Evolutionary conservation across 129 eudicot species (phyloP).

Genomic region (Flaveria trinervia): DNA sequence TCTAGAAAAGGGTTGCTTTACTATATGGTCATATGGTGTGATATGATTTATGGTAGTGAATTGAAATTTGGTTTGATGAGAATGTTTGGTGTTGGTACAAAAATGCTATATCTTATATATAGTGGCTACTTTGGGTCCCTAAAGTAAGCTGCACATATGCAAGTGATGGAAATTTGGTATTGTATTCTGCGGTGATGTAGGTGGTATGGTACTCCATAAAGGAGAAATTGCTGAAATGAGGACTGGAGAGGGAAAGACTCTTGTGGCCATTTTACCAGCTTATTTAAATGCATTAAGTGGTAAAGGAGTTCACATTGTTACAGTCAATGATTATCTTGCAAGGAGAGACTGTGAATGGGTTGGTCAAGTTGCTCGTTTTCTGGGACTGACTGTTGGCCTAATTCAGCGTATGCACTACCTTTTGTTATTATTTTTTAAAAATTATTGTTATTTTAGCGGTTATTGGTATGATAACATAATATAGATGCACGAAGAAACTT

Average conservation of each 20-base stretch:
- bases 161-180: neutral
- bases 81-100: slow-evolving; percentile 20
- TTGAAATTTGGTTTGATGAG: neutral
- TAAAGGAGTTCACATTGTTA: slow-evolving; percentile 93
- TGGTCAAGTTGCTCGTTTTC: slow-evolving; percentile 99
- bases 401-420: slow-evolving; percentile 77
- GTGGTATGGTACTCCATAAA: slow-evolving; percentile 98
- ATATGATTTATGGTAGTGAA: neutral
- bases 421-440: slow-evolving; percentile 8
- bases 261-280: slow-evolving; percentile 96
- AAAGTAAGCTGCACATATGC: slow-evolving; percentile 10
- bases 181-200: slow-evolving; percentile 37
- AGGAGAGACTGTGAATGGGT: slow-evolving; percentile 99
- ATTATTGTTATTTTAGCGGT: neutral
- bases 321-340: slow-evolving; percentile 96
- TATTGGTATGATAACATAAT: slow-evolving; percentile 5
- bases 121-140: slow-evolving; percentile 5
- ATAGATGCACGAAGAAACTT: neutral
- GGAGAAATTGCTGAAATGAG: slow-evolving; percentile 99
- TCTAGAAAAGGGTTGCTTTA: too few species aligned
- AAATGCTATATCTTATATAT: neutral
- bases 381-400: slow-evolving; percentile 95
- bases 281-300: slow-evolving; percentile 89
- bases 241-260: slow-evolving; percentile 99
- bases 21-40: neutral